These are phyloP conservation scores for Omphalea diandra DNA, from an alignment of 441 rosid species.

Conservation along the genomic window DNA sequence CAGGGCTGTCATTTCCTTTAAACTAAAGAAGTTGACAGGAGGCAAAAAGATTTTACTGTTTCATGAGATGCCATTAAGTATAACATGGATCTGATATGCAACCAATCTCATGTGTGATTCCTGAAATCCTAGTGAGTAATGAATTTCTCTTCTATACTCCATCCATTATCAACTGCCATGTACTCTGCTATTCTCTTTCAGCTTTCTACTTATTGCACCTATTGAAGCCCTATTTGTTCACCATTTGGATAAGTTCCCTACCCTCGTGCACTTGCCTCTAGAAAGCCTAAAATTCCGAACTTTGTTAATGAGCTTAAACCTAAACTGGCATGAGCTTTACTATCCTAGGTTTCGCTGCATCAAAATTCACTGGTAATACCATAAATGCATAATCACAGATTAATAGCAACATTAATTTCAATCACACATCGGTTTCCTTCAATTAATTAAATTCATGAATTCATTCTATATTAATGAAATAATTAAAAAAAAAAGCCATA, in stretches of 20 bases:
- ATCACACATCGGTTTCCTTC: too few relatives aligned
- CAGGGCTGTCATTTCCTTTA: background rate
- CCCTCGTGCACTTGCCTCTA: too few relatives aligned
- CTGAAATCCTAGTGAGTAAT: background rate
- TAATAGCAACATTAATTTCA: too few relatives aligned
- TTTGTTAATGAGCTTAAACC: background rate
- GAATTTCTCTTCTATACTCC: background rate
- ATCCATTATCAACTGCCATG: background rate
- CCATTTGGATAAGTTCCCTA: background rate
- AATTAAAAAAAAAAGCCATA: too few relatives aligned
- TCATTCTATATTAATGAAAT: too few relatives aligned
- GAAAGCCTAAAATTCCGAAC: background rate
- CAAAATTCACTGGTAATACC: conserved; percentile 1
- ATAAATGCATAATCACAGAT: too few relatives aligned
- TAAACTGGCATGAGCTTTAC: background rate
- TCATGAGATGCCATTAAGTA: too few relatives aligned
- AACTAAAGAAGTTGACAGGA: background rate
- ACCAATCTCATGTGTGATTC: conserved; percentile 2
- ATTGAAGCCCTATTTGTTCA: background rate
- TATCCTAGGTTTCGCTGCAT: background rate
- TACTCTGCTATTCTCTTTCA: background rate
- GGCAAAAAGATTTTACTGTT: background rate
- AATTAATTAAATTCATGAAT: too few relatives aligned
- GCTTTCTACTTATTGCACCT: background rate
- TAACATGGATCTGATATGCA: background rate